Percentiles rank a stretch among this genome's conserved stretches.
These are phyloP conservation scores for Priceomyces melissophilus DNA, from an alignment of 805 yeast species.

Conservation along the genomic window DNA sequence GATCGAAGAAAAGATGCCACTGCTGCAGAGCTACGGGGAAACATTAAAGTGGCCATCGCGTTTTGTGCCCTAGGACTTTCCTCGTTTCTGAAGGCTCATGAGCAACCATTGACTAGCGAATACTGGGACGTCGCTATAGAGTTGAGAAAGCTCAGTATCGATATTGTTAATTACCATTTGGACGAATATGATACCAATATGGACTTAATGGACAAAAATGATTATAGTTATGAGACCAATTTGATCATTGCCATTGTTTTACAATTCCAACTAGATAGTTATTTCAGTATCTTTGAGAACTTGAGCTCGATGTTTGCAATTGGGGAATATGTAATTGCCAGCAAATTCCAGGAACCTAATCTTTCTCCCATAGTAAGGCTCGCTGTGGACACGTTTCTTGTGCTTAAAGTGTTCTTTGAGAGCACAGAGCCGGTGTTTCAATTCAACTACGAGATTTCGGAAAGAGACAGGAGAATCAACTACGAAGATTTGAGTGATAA, in stretches of 20 bases:
- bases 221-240: slow-evolving; percentile 27
- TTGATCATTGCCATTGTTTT: slow-evolving; percentile 35
- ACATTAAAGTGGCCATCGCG: slow-evolving; percentile 22
- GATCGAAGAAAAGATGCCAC: slow-evolving; percentile 6
- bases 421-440: slow-evolving; percentile 49
- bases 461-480: slow-evolving; percentile 30
- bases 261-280: slow-evolving; percentile 36
- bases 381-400: slow-evolving; percentile 27
- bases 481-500: slow-evolving; percentile 43
- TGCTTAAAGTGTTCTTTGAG: slow-evolving; percentile 36
- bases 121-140: slow-evolving; percentile 28
- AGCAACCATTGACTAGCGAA: slow-evolving; percentile 15
- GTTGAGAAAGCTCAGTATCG: slow-evolving; percentile 33
- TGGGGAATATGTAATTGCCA: slow-evolving; percentile 31
- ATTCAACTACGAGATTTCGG: slow-evolving; percentile 41
- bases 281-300: slow-evolving; percentile 40
- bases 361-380: slow-evolving; percentile 20
- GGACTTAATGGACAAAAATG: slow-evolving; percentile 9
- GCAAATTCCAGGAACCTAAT: slow-evolving; percentile 15
- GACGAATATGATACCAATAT: slow-evolving; percentile 37
- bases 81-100: slow-evolving; percentile 11
- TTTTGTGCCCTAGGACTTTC: slow-evolving; percentile 23
- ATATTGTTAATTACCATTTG: slow-evolving; percentile 35
- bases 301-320: slow-evolving; percentile 38
- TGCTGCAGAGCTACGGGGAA: slow-evolving; percentile 8